Evolutionary conservation across 257 asterid species (phyloP).

Genomic region (Nyctanthes arbortristis): DNA sequence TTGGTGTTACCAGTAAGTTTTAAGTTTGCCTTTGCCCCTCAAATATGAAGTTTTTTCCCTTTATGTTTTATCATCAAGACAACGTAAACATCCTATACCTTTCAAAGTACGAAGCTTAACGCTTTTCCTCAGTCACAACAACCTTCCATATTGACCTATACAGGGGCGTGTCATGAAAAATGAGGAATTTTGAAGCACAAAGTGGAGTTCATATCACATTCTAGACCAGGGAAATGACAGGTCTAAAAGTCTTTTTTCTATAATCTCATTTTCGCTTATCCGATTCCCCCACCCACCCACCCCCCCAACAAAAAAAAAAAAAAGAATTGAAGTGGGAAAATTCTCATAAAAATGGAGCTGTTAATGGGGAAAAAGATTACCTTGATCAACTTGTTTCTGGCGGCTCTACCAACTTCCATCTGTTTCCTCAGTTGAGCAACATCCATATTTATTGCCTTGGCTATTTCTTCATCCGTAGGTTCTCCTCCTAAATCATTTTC

Average conservation of each 20-base stretch:
- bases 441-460: constrained; percentile 52
- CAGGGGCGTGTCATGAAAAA: background rate
- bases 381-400: constrained; percentile 90
- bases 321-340: background rate
- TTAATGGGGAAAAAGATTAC: constrained; percentile 29
- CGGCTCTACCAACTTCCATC: constrained; percentile 79
- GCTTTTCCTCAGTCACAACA: background rate
- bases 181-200: background rate
- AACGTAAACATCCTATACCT: background rate
- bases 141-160: background rate
- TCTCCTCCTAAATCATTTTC: constrained; percentile 68
- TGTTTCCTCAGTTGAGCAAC: constrained; percentile 51
- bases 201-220: background rate
- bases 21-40: background rate
- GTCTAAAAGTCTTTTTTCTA: background rate
- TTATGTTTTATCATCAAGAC: background rate
- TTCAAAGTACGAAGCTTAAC: background rate
- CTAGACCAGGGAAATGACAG: background rate
- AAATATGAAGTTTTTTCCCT: background rate
- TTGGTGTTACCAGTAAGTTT: background rate
- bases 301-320: background rate
- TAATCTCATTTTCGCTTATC: no score
- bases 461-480: constrained; percentile 61
- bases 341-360: background rate
- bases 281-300: background rate